These are phyloP conservation scores for Termitomyces sp. DNA, from an alignment of 768 basidiomycete species.

Conservation along the genomic window DNA sequence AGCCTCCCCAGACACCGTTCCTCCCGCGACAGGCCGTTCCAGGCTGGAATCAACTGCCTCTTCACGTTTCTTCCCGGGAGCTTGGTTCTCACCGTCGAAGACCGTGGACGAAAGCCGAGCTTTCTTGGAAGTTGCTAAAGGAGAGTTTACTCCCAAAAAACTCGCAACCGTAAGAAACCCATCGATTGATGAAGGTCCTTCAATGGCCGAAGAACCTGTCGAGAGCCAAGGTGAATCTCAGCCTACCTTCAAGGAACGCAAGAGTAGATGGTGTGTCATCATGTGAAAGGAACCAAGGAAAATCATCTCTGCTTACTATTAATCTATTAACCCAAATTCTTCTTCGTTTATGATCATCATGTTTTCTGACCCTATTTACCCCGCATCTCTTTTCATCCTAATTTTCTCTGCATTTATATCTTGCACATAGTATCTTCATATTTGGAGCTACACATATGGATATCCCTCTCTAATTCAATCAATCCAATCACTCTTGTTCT, in stretches of 20 bases:
- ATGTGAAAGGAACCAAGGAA: slow-evolving; percentile 25
- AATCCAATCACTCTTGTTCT: neutral
- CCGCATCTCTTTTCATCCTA: slow-evolving; percentile 6
- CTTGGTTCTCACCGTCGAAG: slow-evolving; percentile 43
- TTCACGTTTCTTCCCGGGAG: slow-evolving; percentile 56
- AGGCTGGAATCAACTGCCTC: slow-evolving; percentile 53
- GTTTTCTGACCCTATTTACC: slow-evolving; percentile 10
- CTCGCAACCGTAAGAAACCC: slow-evolving; percentile 10
- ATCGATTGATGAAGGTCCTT: slow-evolving; percentile 20
- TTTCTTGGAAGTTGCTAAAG: slow-evolving; percentile 47
- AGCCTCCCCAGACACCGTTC: slow-evolving; percentile 10
- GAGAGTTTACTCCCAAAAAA: slow-evolving; percentile 40
- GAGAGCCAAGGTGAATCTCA: slow-evolving; percentile 11
- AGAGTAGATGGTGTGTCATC: slow-evolving; percentile 35
- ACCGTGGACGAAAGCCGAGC: slow-evolving; percentile 37
- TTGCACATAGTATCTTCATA: slow-evolving; percentile 8
- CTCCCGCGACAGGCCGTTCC: slow-evolving; percentile 27
- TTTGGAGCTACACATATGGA: slow-evolving; percentile 8
- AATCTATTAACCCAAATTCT: neutral
- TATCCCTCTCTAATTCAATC: slow-evolving; percentile 1
- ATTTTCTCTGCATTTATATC: slow-evolving; percentile 5
- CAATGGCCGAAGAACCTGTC: slow-evolving; percentile 10
- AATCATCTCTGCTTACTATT: neutral
- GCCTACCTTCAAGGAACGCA: slow-evolving; percentile 24
- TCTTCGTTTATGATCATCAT: slow-evolving; percentile 12